Percentiles rank a stretch among this genome's conserved stretches.
These are phyloP conservation scores for Bipolaris victoriae DNA, from an alignment of 2,329 filamentous ascomycete genomes.

Conservation along the genomic window DNA sequence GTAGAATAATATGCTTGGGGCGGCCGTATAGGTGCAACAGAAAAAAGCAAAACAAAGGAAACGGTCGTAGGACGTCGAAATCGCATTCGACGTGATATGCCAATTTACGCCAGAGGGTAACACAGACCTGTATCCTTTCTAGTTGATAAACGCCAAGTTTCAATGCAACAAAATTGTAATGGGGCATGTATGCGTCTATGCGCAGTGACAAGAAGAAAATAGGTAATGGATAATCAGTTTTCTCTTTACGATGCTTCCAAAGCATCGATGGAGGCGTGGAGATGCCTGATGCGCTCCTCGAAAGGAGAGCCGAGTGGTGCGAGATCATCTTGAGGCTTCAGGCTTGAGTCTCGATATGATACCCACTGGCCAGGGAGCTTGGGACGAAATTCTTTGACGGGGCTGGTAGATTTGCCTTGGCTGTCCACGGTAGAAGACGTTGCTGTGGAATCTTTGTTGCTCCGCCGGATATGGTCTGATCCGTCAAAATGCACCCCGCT, in stretches of 20 bases:
- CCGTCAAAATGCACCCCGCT: slow-evolving; percentile 47
- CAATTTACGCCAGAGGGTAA: slow-evolving; percentile 32
- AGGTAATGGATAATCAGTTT: not conserved
- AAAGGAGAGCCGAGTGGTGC: slow-evolving; percentile 39
- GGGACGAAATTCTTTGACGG: slow-evolving; percentile 16
- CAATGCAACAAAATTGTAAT: not conserved
- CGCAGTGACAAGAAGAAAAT: slow-evolving; percentile 16
- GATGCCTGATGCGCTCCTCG: slow-evolving; percentile 32
- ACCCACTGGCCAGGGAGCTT: slow-evolving; percentile 18
- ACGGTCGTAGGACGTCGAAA: slow-evolving; percentile 43
- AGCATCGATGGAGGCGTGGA: slow-evolving; percentile 31
- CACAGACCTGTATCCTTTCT: not conserved
- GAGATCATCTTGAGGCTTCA: slow-evolving; percentile 18
- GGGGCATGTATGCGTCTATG: not conserved
- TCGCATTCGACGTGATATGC: slow-evolving; percentile 40
- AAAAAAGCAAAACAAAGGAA: slow-evolving; percentile 32
- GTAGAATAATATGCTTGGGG: not conserved
- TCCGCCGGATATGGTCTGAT: slow-evolving; percentile 27
- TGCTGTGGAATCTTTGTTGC: slow-evolving; percentile 9
- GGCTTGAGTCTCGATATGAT: slow-evolving; percentile 10
- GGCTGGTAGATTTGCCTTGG: slow-evolving; percentile 6
- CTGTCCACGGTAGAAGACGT: slow-evolving; percentile 1
- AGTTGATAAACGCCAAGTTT: slow-evolving; percentile 6
- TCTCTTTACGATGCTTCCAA: slow-evolving; percentile 22
- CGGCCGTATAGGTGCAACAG: slow-evolving; percentile 3